Base-by-base conservation (phyloP, 306 rosid species). In the Casuarina cunninghamiana region DNA sequence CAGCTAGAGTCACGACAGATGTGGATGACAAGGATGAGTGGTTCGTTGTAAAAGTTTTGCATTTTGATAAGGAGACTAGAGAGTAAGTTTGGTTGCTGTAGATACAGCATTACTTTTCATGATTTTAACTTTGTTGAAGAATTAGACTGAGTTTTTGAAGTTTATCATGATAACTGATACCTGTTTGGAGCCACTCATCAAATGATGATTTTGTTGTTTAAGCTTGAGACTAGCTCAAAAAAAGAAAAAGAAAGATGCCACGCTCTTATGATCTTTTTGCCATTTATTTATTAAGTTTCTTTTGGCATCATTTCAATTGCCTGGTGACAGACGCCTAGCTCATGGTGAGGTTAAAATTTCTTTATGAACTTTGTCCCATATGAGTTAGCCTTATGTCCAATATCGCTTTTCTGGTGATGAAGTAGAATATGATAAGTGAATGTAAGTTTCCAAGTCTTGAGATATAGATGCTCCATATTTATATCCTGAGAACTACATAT, bases 11-110 rank as follows among this genome's bases (percentile, higher is more conserved):
- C 80, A 91, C 89, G 17, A 85, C 89, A 73, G 90, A 89, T 69
- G 96, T 91, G 83, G 90, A 93, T 78, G 99, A 93, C 38, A 91
- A 91, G 87, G 96, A 93, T 4, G 99, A 96, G 85, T 96, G 98
- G 98, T 80, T 96, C 82, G 91, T 96, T 69, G 98, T 96, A 5
- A 96, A 96, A 90, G 98, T 96, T 86, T 87, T 89, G 66, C 96
- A 91, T 85, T 96, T 96, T 79, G 98, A 96, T 51, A 96, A 93
- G 88, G 99, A 96, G 76, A 86, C 91, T 78, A 96, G 84, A 80
- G 93, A 88, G 99, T 96, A 88, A 87, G 99, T 85, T 75, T 79
- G 21, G 72, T 65, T 79, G 67, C 51, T 54, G 37, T 74, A 62
- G 10, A 21, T 77, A 37, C 32, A 9, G 13, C 32, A 43, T 74